Evolutionary conservation across 2,329 filamentous ascomycete genomes (phyloP), one percentile per base, ranked within the genome.

Genomic region (Seiridium unicorne): DNA sequence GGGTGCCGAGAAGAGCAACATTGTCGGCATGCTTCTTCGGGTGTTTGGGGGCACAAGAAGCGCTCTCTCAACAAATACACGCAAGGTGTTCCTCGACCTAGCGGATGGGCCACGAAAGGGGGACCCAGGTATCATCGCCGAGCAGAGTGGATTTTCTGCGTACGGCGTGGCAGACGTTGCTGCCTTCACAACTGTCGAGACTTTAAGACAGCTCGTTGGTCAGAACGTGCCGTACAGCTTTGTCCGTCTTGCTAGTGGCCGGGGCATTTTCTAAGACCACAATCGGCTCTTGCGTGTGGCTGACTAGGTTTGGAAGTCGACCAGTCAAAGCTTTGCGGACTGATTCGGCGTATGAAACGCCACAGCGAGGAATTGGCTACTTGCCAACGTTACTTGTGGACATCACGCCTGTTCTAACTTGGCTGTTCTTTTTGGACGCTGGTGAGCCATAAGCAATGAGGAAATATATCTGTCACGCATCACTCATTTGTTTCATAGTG

Each of bases 141-240:
- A 88, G 67, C 84, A 87, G 69, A 87, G 86, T 59, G 92, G 92
- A 0, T 96, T 93, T 81, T 89, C 88, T 32, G 87, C 90, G 5
- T 95, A 94, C 70, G 90, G 89, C 1, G 85, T 89, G 18, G 89
- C 89, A 32, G 91, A 96, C 73, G 89, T 93, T 38, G 89, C 88
- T 60, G 91, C 91, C 0, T 95, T 93, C 77, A 93, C 90, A 31
- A 93, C 90, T 2, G 91, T 94, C 4, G 90, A 95, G 76, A 94
- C 88, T 54, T 76, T 95, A 59, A 81, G 91, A 65, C 74, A 93
- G 61, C 80, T 96, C 32, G 90, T 94, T 9, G 92, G 92, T 8
- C 91, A 95, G 76, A 95, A 95, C 72, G 91, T 95, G 60, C 90
- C 90, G 5, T 94, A 92, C 74, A 93, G 91, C 75, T 96, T 96